Evolutionary conservation across 768 basidiomycete genomes (phyloP), one percentile per base, ranked within the genome.

Genomic region (Boletus coccyginus): DNA sequence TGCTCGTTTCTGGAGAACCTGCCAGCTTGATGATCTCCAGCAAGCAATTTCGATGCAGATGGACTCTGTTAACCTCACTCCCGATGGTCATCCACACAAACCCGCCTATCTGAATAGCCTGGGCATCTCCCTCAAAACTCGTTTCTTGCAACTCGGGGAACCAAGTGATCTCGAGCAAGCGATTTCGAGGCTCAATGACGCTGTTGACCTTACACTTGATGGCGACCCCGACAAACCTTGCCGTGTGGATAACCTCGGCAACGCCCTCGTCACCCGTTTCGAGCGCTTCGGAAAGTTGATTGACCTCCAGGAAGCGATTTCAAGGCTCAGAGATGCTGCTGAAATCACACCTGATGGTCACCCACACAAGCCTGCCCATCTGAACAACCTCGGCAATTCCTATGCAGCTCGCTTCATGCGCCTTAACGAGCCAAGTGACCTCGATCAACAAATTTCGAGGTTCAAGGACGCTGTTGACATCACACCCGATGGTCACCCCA

Each of bases 251-350:
- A 47, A 47, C 10, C 32, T 47, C 7, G 46, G 46, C 32, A 12
- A 14, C 7, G 21, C 14, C 47, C 38, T 38, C 24, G 11, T 49
- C 16, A 35, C 19, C 16, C 46, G 46, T 21, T 49, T 49, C 10
- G 24, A 9, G 36, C 46, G 27, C 17, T 3, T 48, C 13, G 50
- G 44, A 5, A 19, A 40, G 3, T 21, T 19, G 17, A 16, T 13
- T 14, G 54, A 58, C 33, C 48, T 58, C n/a, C 35, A 36, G 7
- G n/a, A 58, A 47, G 53, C 49, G 19, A 52, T 52, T 42, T 47
- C 13, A 27, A 43, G 13, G 35, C 24, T 21, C 10, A 17, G 16
- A 24, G 21, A 51, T 8, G 58, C 49, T 13, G 21, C 48, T 19
- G 5, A 38, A 4, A 17, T 39, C 29, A 56, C 35, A 6, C 50